phyloP scores from a whole-genome alignment of 2,329 filamentous ascomycete genomes.

The Dactylella cylindrospora region DNA sequence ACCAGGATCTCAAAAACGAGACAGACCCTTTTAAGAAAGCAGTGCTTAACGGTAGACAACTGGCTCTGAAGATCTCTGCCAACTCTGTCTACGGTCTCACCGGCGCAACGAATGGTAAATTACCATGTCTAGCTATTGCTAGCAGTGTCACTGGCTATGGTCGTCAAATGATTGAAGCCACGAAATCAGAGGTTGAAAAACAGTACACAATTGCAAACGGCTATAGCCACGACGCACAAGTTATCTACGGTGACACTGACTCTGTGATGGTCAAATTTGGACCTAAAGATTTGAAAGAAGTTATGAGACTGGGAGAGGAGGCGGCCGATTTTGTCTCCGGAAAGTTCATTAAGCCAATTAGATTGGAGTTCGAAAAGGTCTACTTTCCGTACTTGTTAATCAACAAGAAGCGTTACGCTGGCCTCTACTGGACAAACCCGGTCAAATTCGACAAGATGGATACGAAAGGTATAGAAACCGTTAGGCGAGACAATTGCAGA shows the following conservation, averaged over 20 bases:
- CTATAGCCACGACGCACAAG: constrained; percentile 89
- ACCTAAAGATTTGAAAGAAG: constrained; percentile 77
- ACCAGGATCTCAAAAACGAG: constrained; percentile 68
- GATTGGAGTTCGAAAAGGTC: constrained; percentile 98
- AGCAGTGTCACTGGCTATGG: constrained; percentile 97
- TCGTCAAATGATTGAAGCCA: constrained; percentile 98
- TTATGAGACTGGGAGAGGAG: constrained; percentile 95
- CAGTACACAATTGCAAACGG: constrained; percentile 91
- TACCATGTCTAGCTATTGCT: constrained; percentile 91
- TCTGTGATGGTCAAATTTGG: constrained; percentile 99
- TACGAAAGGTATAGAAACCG: constrained; percentile 98
- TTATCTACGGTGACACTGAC: constrained; percentile 98
- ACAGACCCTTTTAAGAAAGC: constrained; percentile 97
- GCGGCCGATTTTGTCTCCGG: constrained; percentile 83
- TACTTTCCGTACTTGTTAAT: constrained; percentile 97
- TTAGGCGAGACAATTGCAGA: constrained; percentile 92
- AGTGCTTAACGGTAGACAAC: constrained; percentile 92
- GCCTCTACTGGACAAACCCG: constrained; percentile 93
- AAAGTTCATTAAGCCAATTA: constrained; percentile 96
- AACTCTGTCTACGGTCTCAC: constrained; percentile 98
- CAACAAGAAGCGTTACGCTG: constrained; percentile 99
- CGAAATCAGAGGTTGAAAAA: constrained; percentile 88
- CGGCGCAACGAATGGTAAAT: constrained; percentile 90
- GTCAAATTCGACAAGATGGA: constrained; percentile 99
- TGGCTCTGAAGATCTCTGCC: constrained; percentile 93